Conservation (phyloP, 257 asterid genomes). For the Thymus mandschuricus region DNA sequence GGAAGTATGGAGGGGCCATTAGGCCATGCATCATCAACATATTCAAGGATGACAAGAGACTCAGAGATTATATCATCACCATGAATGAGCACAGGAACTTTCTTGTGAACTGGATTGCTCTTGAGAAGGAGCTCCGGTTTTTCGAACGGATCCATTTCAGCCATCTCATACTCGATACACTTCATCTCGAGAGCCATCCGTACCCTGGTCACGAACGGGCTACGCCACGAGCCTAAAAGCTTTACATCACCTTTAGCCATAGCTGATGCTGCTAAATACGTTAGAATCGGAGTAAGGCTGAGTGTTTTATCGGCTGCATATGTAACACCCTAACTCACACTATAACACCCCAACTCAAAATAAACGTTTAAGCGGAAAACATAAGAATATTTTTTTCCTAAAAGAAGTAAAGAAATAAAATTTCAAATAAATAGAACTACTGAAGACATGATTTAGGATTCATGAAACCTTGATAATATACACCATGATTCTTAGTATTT, state of each 20-base stretch:
- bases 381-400: too few species aligned
- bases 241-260: conserved; percentile 48
- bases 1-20: conserved; percentile 35
- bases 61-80: conserved; percentile 40
- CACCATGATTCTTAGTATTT: too few species aligned
- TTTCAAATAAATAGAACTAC: too few species aligned
- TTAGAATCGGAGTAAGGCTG: not conserved
- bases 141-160: conserved; percentile 25
- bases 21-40: conserved; percentile 41
- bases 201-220: conserved; percentile 52
- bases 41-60: conserved; percentile 48
- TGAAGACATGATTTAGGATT: too few species aligned
- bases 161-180: conserved; percentile 49
- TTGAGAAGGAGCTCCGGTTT: conserved; percentile 50
- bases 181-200: conserved; percentile 54
- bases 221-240: conserved; percentile 42
- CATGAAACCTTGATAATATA: too few species aligned
- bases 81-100: conserved; percentile 57
- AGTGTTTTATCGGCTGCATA: too few species aligned
- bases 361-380: too few species aligned
- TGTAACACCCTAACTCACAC: too few species aligned
- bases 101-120: conserved; percentile 56
- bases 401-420: too few species aligned
- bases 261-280: conserved; percentile 2
- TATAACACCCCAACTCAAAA: too few species aligned